Evolutionary conservation across 495 filamentous ascomycete species (phyloP), one percentile per base, ranked within the genome.

Genomic region (Trichoderma virens): DNA sequence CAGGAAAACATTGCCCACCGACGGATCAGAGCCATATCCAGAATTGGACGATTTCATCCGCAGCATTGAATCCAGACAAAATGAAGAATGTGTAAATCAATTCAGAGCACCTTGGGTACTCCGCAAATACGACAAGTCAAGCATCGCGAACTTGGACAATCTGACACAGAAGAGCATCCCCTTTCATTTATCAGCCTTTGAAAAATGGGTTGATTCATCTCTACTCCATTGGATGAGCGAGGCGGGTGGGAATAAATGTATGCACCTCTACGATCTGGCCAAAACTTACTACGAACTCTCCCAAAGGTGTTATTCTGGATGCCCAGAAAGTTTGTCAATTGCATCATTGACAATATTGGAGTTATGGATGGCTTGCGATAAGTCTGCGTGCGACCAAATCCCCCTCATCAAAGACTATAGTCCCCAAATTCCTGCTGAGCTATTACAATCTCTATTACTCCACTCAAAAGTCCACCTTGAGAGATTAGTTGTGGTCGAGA

Each of bases 331-430:
- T 0, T 67, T 79, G 2, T 90, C 87, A 1, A 59, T 82, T 0
- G 85, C 90, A 84, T 43, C 85, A 2, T 75, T 91, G 23, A 85
- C 79, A 0, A 70, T 83, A 4, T 70, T 88, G 63, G 85, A 90
- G 30, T 65, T 90, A 0, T 91, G 87, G 87, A 68, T 87, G 39
- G 83, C 84, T 20, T 73, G 76, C 56, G 88, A 90, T 66, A 81
- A 75, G 61, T 73, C 75, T 13, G 82, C 83, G 0, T 74, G 77
- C 11, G 25, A 63, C 1, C 62, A 68, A 0, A 74, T 76, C 61
- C 64, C 69, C 1, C 60, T 87, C 5, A 67, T 91, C 0, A 54
- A 34, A 0, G 70, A 86, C 0, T 90, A 87, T 67, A 70, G 81
- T 16, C 74, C 81, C 0, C 79, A 74, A 1, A 72, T 90, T 41